These are phyloP conservation scores for Dioscorea zingiberensis DNA, from an alignment of 106 monocot species.

Conservation along the genomic window DNA sequence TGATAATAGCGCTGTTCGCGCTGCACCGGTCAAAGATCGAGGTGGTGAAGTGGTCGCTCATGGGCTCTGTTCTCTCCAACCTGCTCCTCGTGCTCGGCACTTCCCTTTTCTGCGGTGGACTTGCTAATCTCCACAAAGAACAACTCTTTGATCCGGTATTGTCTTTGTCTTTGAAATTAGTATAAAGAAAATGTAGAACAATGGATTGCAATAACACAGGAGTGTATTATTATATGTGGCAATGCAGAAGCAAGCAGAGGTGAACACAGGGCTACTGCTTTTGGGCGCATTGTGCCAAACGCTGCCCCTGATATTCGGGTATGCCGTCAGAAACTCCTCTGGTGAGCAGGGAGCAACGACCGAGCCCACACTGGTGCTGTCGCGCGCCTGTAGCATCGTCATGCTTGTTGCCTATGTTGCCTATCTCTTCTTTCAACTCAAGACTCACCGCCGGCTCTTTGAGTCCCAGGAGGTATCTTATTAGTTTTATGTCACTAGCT, in stretches of 20 bases:
- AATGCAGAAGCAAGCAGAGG: conserved; percentile 69
- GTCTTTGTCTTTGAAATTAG: neutral
- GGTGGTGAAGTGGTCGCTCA: conserved; percentile 62
- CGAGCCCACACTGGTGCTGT: conserved; percentile 26
- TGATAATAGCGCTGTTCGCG: conserved; percentile 54
- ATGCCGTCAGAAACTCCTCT: conserved; percentile 22
- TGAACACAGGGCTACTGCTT: conserved; percentile 52
- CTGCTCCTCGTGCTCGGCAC: conserved; percentile 77
- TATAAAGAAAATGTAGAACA: no score
- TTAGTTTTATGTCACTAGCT: no score
- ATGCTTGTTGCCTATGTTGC: conserved; percentile 68
- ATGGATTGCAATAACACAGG: no score
- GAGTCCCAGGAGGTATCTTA: conserved; percentile 34
- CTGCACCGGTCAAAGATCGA: conserved; percentile 37
- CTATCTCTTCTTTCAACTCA: conserved; percentile 88
- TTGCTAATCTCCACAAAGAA: conserved; percentile 46
- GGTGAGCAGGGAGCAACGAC: neutral
- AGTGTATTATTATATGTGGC: no score
- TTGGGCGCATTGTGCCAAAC: conserved; percentile 57
- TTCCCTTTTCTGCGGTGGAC: conserved; percentile 62
- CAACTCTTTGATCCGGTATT: conserved; percentile 58
- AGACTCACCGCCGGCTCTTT: conserved; percentile 75
- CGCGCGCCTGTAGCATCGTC: conserved; percentile 64
- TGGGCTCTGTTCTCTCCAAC: conserved; percentile 76
- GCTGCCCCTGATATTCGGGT: conserved; percentile 39